These are phyloP conservation scores for Phytophthora multivora DNA, from an alignment of 352 stramenopile genomes.

Conservation along the genomic window DNA sequence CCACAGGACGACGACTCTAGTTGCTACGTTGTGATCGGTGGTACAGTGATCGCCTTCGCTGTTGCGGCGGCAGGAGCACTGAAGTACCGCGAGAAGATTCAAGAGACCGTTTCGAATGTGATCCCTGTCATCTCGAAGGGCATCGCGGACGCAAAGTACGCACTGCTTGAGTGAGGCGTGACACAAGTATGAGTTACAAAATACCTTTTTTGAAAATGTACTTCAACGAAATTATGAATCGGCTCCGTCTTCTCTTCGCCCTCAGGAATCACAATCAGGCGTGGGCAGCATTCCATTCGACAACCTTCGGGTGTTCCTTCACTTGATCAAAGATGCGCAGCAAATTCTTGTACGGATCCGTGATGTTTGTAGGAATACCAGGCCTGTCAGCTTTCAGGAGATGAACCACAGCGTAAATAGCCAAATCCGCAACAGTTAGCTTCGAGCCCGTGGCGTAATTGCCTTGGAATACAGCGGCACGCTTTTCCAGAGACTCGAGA, in stretches of 20 bases:
- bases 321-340: constrained; percentile 34
- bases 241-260: too few relatives aligned
- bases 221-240: too few relatives aligned
- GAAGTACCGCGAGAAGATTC: constrained; percentile 56
- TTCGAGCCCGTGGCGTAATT: constrained; percentile 24
- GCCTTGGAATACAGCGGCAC: constrained; percentile 32
- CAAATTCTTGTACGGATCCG: constrained; percentile 36
- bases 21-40: constrained; percentile 52
- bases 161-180: constrained; percentile 67
- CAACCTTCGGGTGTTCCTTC: constrained; percentile 38
- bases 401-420: constrained; percentile 37
- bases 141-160: constrained; percentile 65
- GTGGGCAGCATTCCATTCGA: constrained; percentile 31
- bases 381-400: constrained; percentile 29
- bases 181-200: not conserved
- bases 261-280: too few relatives aligned
- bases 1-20: constrained; percentile 31
- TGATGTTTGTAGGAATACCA: constrained; percentile 28
- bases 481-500: constrained; percentile 40
- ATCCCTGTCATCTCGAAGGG: constrained; percentile 61
- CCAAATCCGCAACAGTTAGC: constrained; percentile 53
- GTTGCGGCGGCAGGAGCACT: constrained; percentile 49
- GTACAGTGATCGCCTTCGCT: constrained; percentile 50
- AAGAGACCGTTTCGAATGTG: constrained; percentile 44
- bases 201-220: too few relatives aligned